Base-by-base conservation (phyloP, 2,329 filamentous ascomycete species). In the Fusarium longipes region DNA sequence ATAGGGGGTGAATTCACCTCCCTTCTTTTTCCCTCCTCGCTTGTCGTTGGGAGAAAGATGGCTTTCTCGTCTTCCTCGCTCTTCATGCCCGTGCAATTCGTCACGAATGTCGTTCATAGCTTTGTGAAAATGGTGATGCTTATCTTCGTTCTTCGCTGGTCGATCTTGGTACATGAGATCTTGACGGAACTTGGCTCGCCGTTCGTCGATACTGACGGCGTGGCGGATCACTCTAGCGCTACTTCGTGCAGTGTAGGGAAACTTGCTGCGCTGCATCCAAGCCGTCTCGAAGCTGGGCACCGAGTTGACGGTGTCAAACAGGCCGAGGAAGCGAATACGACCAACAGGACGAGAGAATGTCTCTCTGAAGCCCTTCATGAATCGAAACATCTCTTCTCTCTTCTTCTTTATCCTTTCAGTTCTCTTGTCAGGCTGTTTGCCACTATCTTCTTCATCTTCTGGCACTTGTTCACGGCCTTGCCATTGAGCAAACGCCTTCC, bases 291-390 rank as follows among this genome's bases (percentile, higher is more conserved):
- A 96, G 5, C 86, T 84, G 2, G 91, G 91, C 0, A 94, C 91
- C 15, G 89, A 92, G 72, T 94, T 94, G 65, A 95, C 92, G 0
- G 91, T 93, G 70, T 95, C 92, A 65, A 95, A 96, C 0, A 96
- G 82, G 0, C 92, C 92, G 2, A 96, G 81, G 69, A 95, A 94
- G 3, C 86, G 84, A 63, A 95, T 93, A 1, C 90, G 84, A 12
- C 88, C 85, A 3, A 93, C 90, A 0, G 91, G 91, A 1, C 92
- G 82, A 39, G 89, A 91, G 74, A 96, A 96, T 0, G 92, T 95
- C 76, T 94, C 91, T 20, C 91, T 86, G 74, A 96, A 96, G 0
- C 87, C 89, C 68, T 89, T 91, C 87, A 95, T 91, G 72, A 91
- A 94, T 9, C 84, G 78, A 68, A 91, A 91, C 79, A 92, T 89